Conservation (phyloP, 78 protist genomes). For the Dictyostelium intermedium region DNA sequence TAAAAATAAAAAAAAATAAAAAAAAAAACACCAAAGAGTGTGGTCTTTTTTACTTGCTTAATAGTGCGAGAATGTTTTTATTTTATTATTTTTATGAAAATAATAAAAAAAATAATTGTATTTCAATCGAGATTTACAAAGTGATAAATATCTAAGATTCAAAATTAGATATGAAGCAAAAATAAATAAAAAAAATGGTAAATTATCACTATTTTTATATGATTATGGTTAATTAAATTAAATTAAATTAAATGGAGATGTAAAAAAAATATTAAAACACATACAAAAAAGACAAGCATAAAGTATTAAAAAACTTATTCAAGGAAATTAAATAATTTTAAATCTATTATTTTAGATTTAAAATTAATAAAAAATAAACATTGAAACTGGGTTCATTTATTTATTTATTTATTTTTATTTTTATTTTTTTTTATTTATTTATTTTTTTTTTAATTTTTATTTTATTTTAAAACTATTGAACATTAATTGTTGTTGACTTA, state of each 20-base stretch:
- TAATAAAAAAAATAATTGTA: no score
- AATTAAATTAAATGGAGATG: no score
- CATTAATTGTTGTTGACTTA: neutral
- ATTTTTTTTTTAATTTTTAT: neutral
- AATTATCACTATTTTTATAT: no score
- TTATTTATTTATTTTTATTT: neutral
- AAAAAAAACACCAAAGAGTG: no score
- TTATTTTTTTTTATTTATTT: neutral
- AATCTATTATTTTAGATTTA: neutral
- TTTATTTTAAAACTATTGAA: neutral
- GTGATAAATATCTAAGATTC: neutral
- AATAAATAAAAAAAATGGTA: neutral
- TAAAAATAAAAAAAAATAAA: no score
- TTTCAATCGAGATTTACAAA: neutral
- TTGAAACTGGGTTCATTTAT: neutral
- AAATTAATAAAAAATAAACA: no score
- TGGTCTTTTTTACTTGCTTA: no score
- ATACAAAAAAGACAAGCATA: neutral
- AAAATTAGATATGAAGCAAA: neutral
- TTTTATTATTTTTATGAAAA: no score
- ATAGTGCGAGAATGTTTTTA: no score
- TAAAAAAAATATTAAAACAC: no score
- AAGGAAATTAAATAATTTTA: no score
- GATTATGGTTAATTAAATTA: neutral
- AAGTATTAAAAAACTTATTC: no score